Base-by-base conservation (phyloP, 441 rosid species). In the Aleurites moluccanus region DNA sequence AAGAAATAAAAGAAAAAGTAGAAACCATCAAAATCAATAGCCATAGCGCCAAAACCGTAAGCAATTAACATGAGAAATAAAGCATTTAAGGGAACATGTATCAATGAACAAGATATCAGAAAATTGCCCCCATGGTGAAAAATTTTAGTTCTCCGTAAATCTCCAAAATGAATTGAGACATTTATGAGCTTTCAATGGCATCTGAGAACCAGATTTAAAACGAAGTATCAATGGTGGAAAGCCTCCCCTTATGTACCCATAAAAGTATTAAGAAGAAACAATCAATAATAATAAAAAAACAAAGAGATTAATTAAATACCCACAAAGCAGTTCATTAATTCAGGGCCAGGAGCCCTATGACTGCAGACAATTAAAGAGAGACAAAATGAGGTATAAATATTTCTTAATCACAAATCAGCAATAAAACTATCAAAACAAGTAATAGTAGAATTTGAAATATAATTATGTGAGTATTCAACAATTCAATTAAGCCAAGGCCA, bases 21-120 rank as follows among this genome's bases (percentile, higher is more conserved):
- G 53, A 70, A 71, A 23, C 30, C 69, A 68, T 25, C 25, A 44
- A 61, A 72, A 38, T 21, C 25, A 15, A 70, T 50, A 40, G 2
- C 4, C 56, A 27, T 27, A 52, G 49, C 27, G 38, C 40, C 23
- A 38, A 69, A 25, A 18, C 60, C 20, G 6, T 49, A 16, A 60
- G n/a, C 50, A 67, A 67, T 9, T 40, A 47, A n/a, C 50, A 20
- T 10, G 20, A 30, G 42, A 38, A 59, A 60, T 44, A 35, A 73
- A 30, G 6, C 50, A 50, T 21, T 40, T 38, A 53, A 50, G 15
- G 13, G n/a, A 53, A 52, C 6, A 1, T 45, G 42, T 55, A 56
- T 15, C 21, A 73, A 64, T 64, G 42, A n/a, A 65, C 10, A 50
- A 42, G 16, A 56, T 44, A 74, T 74, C 57, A 56, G n/a, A 74